phyloP scores from a whole-genome alignment of 352 stramenopile genomes.

The Pythium sukuiense region DNA sequence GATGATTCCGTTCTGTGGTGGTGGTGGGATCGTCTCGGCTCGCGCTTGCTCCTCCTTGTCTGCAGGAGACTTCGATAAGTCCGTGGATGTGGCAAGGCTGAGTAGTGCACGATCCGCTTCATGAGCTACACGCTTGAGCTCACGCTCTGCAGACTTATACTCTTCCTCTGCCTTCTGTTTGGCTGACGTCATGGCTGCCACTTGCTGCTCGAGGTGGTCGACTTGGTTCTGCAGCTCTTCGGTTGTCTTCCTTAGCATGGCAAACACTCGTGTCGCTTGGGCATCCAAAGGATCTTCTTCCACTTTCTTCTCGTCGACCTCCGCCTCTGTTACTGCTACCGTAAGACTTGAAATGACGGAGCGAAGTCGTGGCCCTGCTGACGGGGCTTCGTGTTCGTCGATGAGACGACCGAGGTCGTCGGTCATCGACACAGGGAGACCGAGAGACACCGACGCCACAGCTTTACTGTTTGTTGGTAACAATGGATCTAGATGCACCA shows the following conservation, averaged over 20 bases:
- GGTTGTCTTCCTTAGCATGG: slow-evolving; percentile 28
- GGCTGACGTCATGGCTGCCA: slow-evolving; percentile 22
- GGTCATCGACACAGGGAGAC: slow-evolving; percentile 7
- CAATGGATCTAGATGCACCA: slow-evolving; percentile 3
- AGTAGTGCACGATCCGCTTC: slow-evolving; percentile 41
- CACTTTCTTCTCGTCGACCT: not conserved
- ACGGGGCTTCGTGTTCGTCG: slow-evolving; percentile 11
- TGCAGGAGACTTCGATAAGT: not conserved
- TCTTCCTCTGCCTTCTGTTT: slow-evolving; percentile 32
- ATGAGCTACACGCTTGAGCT: slow-evolving; percentile 30
- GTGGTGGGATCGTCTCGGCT: not conserved
- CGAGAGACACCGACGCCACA: slow-evolving; percentile 1
- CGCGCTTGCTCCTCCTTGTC: not conserved
- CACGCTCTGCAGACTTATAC: slow-evolving; percentile 29
- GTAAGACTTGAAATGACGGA: slow-evolving; percentile 1
- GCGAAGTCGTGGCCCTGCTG: slow-evolving; percentile 7
- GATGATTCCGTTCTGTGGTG: slow-evolving; percentile 9
- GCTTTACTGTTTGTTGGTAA: not conserved
- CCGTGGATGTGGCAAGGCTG: slow-evolving; percentile 27
- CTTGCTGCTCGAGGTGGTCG: slow-evolving; percentile 29
- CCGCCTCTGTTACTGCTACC: not conserved
- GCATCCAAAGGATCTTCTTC: slow-evolving; percentile 25
- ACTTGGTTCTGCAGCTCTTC: slow-evolving; percentile 34
- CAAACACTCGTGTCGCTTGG: slow-evolving; percentile 32
- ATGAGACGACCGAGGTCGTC: slow-evolving; percentile 24